Conservation (phyloP, 208 protist species). For the Trypanosoma platydactyli region DNA sequence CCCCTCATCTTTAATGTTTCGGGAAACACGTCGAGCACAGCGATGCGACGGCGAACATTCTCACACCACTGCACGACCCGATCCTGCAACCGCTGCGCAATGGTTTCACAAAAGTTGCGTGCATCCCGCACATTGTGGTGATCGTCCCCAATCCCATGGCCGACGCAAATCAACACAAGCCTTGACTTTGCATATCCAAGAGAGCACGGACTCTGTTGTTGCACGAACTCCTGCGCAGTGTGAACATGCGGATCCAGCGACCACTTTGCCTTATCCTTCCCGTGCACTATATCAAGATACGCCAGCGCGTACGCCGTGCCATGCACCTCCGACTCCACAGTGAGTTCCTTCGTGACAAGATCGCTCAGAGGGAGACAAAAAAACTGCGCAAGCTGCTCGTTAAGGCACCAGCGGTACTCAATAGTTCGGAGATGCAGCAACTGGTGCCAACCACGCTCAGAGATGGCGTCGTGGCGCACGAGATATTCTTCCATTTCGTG, state of each 20-base stretch:
- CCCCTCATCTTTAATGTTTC: constrained; percentile 40
- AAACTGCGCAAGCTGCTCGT: constrained; percentile 67
- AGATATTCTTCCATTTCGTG: constrained; percentile 55
- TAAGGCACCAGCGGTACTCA: constrained; percentile 77
- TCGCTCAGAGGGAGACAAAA: constrained; percentile 60
- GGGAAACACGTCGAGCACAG: constrained; percentile 18
- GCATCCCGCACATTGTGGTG: constrained; percentile 55
- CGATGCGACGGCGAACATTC: constrained; percentile 40
- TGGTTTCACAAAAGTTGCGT: constrained; percentile 58
- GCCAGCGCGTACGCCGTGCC: constrained; percentile 85
- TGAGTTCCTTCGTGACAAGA: constrained; percentile 49
- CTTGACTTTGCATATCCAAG: constrained; percentile 55
- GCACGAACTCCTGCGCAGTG: constrained; percentile 53
- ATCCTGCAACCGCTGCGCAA: constrained; percentile 51
- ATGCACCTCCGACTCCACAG: constrained; percentile 61
- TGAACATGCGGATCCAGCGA: constrained; percentile 54
- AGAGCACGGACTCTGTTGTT: constrained; percentile 38
- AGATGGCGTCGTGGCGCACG: constrained; percentile 66
- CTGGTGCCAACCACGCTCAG: constrained; percentile 84
- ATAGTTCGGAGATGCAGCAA: constrained; percentile 85
- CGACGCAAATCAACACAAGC: constrained; percentile 50
- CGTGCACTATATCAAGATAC: constrained; percentile 75
- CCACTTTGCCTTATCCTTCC: constrained; percentile 72
- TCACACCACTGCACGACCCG: constrained; percentile 59
- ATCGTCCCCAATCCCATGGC: constrained; percentile 34